These are phyloP conservation scores for Cryptosporidium felis DNA, from an alignment of 169 alveolate genomes.

Conservation along the genomic window DNA sequence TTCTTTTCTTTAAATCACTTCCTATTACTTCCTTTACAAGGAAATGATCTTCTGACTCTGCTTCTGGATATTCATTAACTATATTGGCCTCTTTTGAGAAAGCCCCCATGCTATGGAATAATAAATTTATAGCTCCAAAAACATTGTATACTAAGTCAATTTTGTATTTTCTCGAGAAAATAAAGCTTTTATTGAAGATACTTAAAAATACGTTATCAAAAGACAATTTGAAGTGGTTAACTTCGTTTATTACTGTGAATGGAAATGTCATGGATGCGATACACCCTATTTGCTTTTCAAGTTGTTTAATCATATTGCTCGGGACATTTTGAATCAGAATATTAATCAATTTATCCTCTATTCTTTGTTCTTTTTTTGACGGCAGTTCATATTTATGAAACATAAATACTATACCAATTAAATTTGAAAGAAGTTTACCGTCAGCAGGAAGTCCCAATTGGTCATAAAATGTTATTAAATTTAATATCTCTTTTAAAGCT, in stretches of 20 bases:
- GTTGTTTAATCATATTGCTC: background rate
- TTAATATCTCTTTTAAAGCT: background rate
- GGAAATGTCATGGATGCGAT: background rate
- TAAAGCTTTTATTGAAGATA: constrained; percentile 7
- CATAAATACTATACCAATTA: constrained; percentile 9
- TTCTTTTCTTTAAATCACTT: too few species aligned
- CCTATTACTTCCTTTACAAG: too few species aligned
- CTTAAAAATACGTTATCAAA: background rate
- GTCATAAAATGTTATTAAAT: background rate
- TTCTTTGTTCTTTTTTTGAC: background rate
- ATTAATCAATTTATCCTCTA: background rate
- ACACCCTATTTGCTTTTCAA: constrained; percentile 27
- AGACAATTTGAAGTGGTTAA: background rate
- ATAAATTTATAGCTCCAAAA: background rate
- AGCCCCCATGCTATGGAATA: constrained; percentile 5
- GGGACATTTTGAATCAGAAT: constrained; percentile 8
- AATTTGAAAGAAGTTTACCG: constrained; percentile 3
- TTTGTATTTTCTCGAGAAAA: background rate
- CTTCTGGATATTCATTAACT: background rate
- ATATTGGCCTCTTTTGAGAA: background rate
- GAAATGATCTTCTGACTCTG: background rate
- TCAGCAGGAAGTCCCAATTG: background rate
- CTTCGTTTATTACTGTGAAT: background rate
- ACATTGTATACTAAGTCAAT: background rate
- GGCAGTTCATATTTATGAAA: constrained; percentile 12